These are phyloP conservation scores for Astragalus membranaceus DNA, from an alignment of 306 rosid genomes.

Conservation along the genomic window DNA sequence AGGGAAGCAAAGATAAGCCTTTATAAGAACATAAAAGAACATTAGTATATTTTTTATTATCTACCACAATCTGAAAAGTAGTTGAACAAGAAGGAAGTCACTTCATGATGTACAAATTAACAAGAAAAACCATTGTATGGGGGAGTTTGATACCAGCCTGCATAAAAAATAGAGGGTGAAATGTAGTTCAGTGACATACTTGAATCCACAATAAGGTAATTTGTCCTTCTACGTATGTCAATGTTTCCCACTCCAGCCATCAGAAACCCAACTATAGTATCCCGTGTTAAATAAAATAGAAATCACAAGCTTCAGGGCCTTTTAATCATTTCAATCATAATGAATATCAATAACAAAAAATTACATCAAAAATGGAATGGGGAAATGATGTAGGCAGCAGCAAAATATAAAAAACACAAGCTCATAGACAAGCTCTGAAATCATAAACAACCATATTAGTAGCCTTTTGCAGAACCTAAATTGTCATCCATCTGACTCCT, in stretches of 20 bases:
- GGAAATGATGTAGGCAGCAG: background rate
- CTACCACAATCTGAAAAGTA: conserved; percentile 3
- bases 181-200: conserved; percentile 42
- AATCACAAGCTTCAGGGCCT: background rate
- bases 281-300: conserved; percentile 37
- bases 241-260: conserved; percentile 96
- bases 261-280: conserved; percentile 87
- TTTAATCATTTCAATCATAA: conserved; percentile 8
- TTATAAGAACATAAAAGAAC: background rate
- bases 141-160: background rate
- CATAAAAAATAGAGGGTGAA: background rate
- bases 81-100: background rate
- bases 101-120: background rate
- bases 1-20: background rate
- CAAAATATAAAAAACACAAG: background rate
- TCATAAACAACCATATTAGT: background rate
- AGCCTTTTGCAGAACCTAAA: background rate
- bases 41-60: background rate
- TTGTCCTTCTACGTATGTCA: conserved; percentile 87
- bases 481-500: background rate
- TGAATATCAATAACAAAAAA: background rate
- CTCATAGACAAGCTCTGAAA: background rate
- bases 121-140: conserved; percentile 8
- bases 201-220: conserved; percentile 88
- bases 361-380: background rate